Conservation (phyloP, 164 flowering plant genomes). For the Warburgia ugandensis region DNA sequence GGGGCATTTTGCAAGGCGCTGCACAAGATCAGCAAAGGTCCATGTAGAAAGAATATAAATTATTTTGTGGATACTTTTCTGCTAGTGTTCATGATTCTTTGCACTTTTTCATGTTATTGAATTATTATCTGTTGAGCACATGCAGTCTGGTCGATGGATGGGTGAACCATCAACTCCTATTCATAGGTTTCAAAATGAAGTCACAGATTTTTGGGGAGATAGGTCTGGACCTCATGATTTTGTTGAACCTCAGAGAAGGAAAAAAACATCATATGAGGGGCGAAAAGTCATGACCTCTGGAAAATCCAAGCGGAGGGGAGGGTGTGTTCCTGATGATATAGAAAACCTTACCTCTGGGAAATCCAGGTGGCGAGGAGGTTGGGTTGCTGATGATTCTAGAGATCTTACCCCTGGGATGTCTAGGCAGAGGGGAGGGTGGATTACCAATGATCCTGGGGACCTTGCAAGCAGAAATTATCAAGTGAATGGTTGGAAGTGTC, state of each 20-base stretch:
- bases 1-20: conserved; percentile 82
- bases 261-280: conserved; percentile 23
- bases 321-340: conserved; percentile 29
- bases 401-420: conserved; percentile 23
- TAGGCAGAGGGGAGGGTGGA: conserved; percentile 51
- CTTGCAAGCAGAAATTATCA: conserved; percentile 9
- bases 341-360: conserved; percentile 15
- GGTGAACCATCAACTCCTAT: conserved; percentile 18
- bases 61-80: not conserved
- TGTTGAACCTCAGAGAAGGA: conserved; percentile 33
- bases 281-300: conserved; percentile 16
- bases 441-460: conserved; percentile 38
- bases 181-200: conserved; percentile 14
- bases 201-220: conserved; percentile 4
- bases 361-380: conserved; percentile 44
- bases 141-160: conserved; percentile 17
- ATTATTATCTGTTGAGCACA: not conserved
- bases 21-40: conserved; percentile 48
- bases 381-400: conserved; percentile 43
- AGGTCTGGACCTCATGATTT: conserved; percentile 23
- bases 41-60: not conserved
- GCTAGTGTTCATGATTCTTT: not conserved
- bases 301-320: conserved; percentile 42
- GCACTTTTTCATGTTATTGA: not conserved
- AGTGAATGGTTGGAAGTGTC: conserved; percentile 31